phyloP scores from a whole-genome alignment of 495 filamentous ascomycete species.

The Clavariopsis aquatica region DNA sequence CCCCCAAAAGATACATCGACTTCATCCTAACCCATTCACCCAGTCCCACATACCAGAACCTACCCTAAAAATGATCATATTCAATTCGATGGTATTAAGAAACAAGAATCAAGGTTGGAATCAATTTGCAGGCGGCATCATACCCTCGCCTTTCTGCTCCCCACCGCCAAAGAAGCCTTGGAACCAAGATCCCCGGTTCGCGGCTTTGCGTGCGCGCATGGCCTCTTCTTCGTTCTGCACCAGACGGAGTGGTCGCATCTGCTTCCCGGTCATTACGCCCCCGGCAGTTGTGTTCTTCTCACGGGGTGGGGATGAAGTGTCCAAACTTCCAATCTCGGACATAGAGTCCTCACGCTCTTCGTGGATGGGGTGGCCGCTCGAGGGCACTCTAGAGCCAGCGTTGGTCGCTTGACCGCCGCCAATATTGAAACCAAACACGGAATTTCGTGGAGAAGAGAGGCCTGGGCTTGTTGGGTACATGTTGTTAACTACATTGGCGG shows the following conservation, averaged over 20 bases:
- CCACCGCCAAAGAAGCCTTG: constrained; percentile 1
- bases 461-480: constrained; percentile 71
- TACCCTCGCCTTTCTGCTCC: neutral
- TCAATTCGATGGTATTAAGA: too few relatives aligned
- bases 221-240: constrained; percentile 65
- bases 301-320: constrained; percentile 38
- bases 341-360: constrained; percentile 23
- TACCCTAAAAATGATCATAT: too few relatives aligned
- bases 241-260: constrained; percentile 79
- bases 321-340: constrained; percentile 15
- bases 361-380: constrained; percentile 3
- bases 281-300: constrained; percentile 27
- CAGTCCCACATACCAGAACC: too few relatives aligned
- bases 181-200: constrained; percentile 64
- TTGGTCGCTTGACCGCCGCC: constrained; percentile 31
- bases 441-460: constrained; percentile 53
- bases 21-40: too few relatives aligned
- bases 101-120: too few relatives aligned
- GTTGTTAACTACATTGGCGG: constrained; percentile 68
- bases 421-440: constrained; percentile 51
- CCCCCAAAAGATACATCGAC: too few relatives aligned
- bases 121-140: neutral
- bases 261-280: constrained; percentile 69
- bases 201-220: constrained; percentile 54
- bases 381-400: constrained; percentile 42